A percentile compares a stretch with the other conserved stretches of the same genome.
Conservation (phyloP, 2,329 filamentous ascomycete genomes). For the Parasarocladium wereldwijsianum region DNA sequence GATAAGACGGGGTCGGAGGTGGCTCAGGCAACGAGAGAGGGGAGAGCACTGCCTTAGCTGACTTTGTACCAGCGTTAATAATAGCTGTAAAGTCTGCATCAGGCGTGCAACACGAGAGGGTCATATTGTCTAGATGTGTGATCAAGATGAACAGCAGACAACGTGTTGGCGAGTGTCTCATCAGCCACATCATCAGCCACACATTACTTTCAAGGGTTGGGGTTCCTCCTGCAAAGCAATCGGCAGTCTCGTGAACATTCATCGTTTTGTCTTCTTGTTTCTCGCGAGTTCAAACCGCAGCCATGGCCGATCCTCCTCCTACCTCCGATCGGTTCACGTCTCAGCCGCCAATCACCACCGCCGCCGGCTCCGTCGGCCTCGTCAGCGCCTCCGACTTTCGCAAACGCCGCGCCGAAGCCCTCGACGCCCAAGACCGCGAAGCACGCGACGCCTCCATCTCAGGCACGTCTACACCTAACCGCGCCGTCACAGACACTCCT, state of each 20-base stretch:
- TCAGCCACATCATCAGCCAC: no score
- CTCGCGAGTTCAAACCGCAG: neutral
- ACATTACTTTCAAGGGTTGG: constrained; percentile 4
- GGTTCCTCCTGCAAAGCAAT: neutral
- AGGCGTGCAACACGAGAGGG: no score
- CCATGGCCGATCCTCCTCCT: constrained; percentile 25
- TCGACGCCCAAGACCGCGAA: constrained; percentile 79
- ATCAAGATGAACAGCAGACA: no score
- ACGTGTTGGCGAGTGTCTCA: no score
- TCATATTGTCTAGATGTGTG: no score
- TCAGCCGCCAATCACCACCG: constrained; percentile 60
- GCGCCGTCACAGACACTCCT: constrained; percentile 32
- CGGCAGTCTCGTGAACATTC: neutral
- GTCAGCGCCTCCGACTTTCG: constrained; percentile 88
- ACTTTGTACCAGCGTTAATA: no score
- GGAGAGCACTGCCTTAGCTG: neutral
- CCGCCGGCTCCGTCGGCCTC: constrained; percentile 77
- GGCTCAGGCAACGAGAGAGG: constrained; percentile 43
- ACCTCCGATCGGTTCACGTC: constrained; percentile 56
- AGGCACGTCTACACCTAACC: constrained; percentile 31
- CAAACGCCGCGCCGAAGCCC: constrained; percentile 86
- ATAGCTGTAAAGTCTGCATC: no score
- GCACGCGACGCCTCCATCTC: constrained; percentile 45
- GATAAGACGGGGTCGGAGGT: constrained; percentile 48
- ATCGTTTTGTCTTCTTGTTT: neutral